Evolutionary conservation across 306 rosid genomes (phyloP), one percentile per base, ranked within the genome.

Genomic region (Trifolium fragiferum): DNA sequence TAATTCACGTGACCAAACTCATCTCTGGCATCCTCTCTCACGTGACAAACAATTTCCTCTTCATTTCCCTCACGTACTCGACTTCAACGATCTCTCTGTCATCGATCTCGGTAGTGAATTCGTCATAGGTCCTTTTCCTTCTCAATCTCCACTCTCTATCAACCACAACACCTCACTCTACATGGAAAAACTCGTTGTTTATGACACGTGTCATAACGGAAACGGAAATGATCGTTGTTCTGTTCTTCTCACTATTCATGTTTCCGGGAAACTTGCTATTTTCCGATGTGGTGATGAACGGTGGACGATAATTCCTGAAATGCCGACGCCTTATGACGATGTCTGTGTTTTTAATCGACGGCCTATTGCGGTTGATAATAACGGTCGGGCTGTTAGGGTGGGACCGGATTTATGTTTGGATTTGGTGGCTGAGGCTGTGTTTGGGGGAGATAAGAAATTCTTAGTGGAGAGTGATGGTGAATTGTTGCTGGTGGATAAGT

Each of bases 391-490:
- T 0, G 91, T 91, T 1, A 11, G 32, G 7, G 89, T 94, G 10
- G 80, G 82, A 23, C 54, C 69, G 73, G 75, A 82, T 19, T 73
- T 62, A 14, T 37, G n/a, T 10, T 38, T 88, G 12, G 77, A 18
- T 14, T 27, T 84, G 58, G 84, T 76, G n/a, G 96, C 90, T 0
- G 89, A 75, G 5, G 72, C 95, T 2, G 97, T 89, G 78, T 94
- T 86, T 61, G 97, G 98, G 3, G 98, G 97, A 10, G 96, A 94
- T 65, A 94, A 86, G 90, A 94, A 91, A 80, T 87, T 78, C 23
- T 58, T 94, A 81, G 89, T 91, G 19, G 97, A 87, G 66, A 89
- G 84, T 1, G 47, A 74, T 27, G 93, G 93, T 7, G 87, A 76
- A 35, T 20, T 94, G 35, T 78, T 87, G 87, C 21, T 91, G 85